Percentiles rank a stretch among this genome's conserved stretches.
These are phyloP conservation scores for Rheum nobile DNA, from an alignment of 148 eudicot species.

Conservation along the genomic window DNA sequence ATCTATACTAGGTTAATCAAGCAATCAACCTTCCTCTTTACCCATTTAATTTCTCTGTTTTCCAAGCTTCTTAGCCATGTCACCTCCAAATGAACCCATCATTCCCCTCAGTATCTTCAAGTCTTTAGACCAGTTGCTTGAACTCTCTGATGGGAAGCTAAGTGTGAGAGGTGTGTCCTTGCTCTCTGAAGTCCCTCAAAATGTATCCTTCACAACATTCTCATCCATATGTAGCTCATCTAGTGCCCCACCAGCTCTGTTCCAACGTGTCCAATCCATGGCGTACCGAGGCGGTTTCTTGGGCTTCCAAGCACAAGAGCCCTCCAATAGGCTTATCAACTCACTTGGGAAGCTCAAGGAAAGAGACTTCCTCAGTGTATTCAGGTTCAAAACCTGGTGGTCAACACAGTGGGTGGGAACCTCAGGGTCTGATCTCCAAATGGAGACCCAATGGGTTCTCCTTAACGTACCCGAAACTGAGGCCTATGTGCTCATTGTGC, in stretches of 20 bases:
- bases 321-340: constrained; percentile 31
- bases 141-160: too few species aligned
- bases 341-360: constrained; percentile 40
- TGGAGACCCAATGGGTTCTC: constrained; percentile 61
- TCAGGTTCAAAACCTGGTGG: constrained; percentile 75
- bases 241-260: constrained; percentile 1
- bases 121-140: constrained; percentile 11
- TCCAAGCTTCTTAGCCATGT: constrained; percentile 20
- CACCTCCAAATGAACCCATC: constrained; percentile 40
- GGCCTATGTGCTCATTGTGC: constrained; percentile 40
- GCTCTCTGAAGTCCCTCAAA: too few species aligned
- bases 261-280: constrained; percentile 26
- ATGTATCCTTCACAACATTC: too few species aligned
- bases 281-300: constrained; percentile 44
- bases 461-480: constrained; percentile 44
- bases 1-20: not conserved
- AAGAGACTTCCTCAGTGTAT: constrained; percentile 47
- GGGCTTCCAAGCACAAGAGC: constrained; percentile 33
- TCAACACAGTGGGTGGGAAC: constrained; percentile 68
- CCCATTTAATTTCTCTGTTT: not conserved
- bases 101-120: constrained; percentile 12
- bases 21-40: not conserved
- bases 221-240: too few species aligned
- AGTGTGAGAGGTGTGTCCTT: too few species aligned
- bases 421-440: constrained; percentile 46